Conservation (phyloP, 1,284 basidiomycete species). For the Uromyces viciae-fabae region DNA sequence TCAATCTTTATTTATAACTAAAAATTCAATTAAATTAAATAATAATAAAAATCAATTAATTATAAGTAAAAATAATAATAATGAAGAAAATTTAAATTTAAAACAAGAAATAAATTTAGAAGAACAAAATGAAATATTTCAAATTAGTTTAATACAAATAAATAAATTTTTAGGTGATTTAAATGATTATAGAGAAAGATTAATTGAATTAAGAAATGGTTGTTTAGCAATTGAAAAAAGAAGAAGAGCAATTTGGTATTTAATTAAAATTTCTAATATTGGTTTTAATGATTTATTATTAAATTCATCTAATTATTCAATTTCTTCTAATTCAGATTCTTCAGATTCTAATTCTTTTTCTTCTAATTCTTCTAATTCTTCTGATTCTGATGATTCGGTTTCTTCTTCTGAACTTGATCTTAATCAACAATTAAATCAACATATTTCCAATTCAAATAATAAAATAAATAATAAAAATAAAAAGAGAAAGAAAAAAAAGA, state of each 20-base stretch:
- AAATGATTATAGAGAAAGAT: slow-evolving; percentile 22
- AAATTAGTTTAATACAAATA: not conserved
- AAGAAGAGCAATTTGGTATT: slow-evolving; percentile 26
- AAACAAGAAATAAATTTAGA: no score
- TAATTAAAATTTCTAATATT: slow-evolving; percentile 3
- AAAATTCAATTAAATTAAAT: no score
- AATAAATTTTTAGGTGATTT: slow-evolving; percentile 20
- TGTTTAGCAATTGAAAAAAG: slow-evolving; percentile 38
- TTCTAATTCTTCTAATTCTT: not conserved
- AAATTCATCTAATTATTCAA: no score
- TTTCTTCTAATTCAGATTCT: not conserved
- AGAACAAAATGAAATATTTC: slow-evolving; percentile 7
- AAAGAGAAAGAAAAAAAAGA: no score
- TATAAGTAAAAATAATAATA: no score
- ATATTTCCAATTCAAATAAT: no score
- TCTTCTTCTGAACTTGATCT: no score
- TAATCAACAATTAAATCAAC: no score
- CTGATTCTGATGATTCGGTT: no score
- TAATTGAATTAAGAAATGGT: slow-evolving; percentile 21
- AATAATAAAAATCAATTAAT: no score
- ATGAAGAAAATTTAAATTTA: no score
- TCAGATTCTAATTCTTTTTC: not conserved
- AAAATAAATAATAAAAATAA: no score
- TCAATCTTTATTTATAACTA: not conserved
- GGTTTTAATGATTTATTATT: not conserved